Base-by-base conservation (phyloP, 331 rosid genomes). In the Quercus tomentella region DNA sequence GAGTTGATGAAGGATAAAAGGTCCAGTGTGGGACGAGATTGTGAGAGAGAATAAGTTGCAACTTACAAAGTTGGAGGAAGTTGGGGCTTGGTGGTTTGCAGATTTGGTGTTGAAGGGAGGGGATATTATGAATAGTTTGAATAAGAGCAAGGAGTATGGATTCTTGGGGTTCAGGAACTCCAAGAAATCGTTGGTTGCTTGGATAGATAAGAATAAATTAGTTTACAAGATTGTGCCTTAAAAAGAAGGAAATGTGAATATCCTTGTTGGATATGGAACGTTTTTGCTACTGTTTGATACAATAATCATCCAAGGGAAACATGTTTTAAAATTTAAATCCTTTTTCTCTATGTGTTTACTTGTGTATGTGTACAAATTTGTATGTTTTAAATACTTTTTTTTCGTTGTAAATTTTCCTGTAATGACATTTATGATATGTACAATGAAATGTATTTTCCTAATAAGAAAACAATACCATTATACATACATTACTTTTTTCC, bases 111-210 rank as follows among this genome's bases (percentile, higher is more conserved):
- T 86, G 18, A 63, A 77, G 4, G n/a, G 1, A 1, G 81, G 12
- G 10, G 78, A 81, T 0, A 0, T 26, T 12, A 6, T 88, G 17
- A 93, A 88, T 41, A 84, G 84, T 69, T 87, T 90, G 93, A 90
- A 89, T 79, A 88, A 90, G 81, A 77, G 92, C 57, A 90, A 90
- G 73, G 90, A 92, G 62, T 92, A 85, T 80, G 94, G 91, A 0
- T 92, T 82, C 74, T 69, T 90, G 82, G 93, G 97, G 7, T 92
- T 91, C 75, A 88, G 92, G 62, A 89, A 89, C 82, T 87, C 91
- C 49, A 79, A 77, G 82, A 83, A 81, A 33, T 88, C 93, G 1
- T 81, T 92, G 18, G 15, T 84, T 12, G 21, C 61, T 51, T 90
- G 93, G 94, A 81, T 84, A 17, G 87, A 92, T 23, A 92, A 86